A percentile compares a stretch with the other conserved stretches of the same genome.
Conservation (phyloP, 2,329 filamentous ascomycete species). For the Fusarium proliferatum region DNA sequence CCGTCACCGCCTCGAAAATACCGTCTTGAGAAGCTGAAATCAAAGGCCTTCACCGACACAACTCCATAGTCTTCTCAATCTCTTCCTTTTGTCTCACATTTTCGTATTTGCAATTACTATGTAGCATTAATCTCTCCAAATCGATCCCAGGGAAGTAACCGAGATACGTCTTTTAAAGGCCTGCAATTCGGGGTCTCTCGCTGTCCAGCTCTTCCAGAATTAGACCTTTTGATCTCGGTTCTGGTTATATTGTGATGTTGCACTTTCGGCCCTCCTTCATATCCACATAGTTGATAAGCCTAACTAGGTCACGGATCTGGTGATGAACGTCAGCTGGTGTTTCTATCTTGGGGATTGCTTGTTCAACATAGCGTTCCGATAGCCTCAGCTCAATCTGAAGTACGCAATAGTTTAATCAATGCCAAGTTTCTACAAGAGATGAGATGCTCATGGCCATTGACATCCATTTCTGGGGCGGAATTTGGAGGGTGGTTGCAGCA, state of each 20-base stretch:
- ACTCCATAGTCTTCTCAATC: neutral
- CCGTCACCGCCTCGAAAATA: slow-evolving; percentile 23
- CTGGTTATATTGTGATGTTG: slow-evolving; percentile 23
- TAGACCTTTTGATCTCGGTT: slow-evolving; percentile 37
- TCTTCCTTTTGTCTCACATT: neutral
- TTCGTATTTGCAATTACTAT: neutral
- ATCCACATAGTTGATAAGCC: slow-evolving; percentile 16
- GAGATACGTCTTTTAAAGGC: slow-evolving; percentile 17
- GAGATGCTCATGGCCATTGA: slow-evolving; percentile 1
- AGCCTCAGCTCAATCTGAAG: slow-evolving; percentile 3
- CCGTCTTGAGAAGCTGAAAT: neutral
- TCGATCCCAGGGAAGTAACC: slow-evolving; percentile 16
- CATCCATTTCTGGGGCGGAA: slow-evolving; percentile 13
- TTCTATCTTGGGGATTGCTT: slow-evolving; percentile 25
- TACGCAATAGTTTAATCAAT: slow-evolving; percentile 20
- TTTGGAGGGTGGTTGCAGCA: neutral
- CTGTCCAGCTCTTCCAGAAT: slow-evolving; percentile 16
- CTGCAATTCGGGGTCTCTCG: neutral
- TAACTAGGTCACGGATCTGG: slow-evolving; percentile 19
- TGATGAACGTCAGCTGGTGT: slow-evolving; percentile 7
- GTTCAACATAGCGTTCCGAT: slow-evolving; percentile 10
- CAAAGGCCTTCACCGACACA: slow-evolving; percentile 10
- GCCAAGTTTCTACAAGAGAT: slow-evolving; percentile 27
- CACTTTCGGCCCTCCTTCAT: slow-evolving; percentile 17
- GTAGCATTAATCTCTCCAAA: slow-evolving; percentile 10